Evolutionary conservation across 179 eudicot species (phyloP), one percentile per base, ranked within the genome.

Genomic region (Dionaea muscipula): DNA sequence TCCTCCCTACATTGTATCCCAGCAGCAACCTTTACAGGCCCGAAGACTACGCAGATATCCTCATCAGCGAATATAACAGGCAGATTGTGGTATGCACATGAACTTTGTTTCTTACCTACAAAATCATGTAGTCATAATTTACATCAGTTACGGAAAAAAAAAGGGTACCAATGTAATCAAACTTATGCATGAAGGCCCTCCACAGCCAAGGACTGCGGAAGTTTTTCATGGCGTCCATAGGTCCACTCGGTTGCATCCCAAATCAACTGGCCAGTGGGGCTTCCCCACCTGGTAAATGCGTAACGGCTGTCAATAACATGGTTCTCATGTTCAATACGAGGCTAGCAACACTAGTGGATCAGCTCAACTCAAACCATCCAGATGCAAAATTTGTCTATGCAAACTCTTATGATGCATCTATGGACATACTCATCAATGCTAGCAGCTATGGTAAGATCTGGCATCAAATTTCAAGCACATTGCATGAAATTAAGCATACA

Each of bases 231-330:
- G 76, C 74, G 1, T 94, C 85, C 15, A 40, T 90, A 16, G 87
- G 84, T 16, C 85, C 90, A 1, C 69, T 90, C 10, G 97, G 97
- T 18, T 90, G 97, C 71, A 73, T 80, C 44, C 97, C 95, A 0
- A 79, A 73, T 47, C 90, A 83, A 35, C 68, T 68, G 57, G 82
- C 95, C 20, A 56, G 72, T 6, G 68, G 52, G 2, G 76, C 64
- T 13, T 55, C 57, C 24, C 80, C 76, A 0, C 51, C 70, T 1
- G 82, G 81, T 0, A 60, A 76, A 57, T 90, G 97, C 49, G 77
- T 72, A n/a, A 50, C 63, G 26, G 40, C 39, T 12, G 83, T 78
- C 18, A 86, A 90, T 64, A 79, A 78, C 12, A 67, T 75, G 53
- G 72, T 77, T n/a, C 75, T 72, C 7, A 33, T 76, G 55, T 90